A percentile compares a stretch with the other conserved stretches of the same genome.
These are phyloP conservation scores for Backusella mclennaniae DNA, from an alignment of 192 early-diverging fungal species.

Conservation along the genomic window DNA sequence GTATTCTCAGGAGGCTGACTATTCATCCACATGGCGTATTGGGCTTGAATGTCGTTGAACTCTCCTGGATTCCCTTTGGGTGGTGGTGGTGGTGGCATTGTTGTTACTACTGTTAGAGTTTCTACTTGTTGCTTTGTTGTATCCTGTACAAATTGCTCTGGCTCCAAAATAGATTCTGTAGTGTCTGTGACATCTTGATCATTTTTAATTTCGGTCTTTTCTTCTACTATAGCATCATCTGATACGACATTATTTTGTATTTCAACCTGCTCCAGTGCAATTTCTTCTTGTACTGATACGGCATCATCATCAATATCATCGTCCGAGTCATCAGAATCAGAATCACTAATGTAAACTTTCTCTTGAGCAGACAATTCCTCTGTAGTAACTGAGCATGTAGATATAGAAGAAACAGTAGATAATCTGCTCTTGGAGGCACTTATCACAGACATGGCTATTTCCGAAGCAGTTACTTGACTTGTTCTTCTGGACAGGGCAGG, in stretches of 20 bases:
- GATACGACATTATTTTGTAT: not conserved
- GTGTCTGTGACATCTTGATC: not conserved
- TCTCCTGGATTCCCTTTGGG: not conserved
- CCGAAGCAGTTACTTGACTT: not conserved
- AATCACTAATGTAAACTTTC: not conserved
- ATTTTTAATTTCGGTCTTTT: not conserved
- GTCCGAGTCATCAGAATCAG: not conserved
- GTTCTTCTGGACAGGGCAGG: not conserved
- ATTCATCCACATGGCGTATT: slow-evolving; percentile 28
- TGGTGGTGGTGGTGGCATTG: slow-evolving; percentile 1
- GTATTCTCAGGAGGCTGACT: slow-evolving; percentile 9
- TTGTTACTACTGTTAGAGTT: not conserved
- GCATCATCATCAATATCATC: not conserved
- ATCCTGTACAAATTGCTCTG: not conserved
- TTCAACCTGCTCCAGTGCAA: not conserved
- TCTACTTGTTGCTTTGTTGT: not conserved
- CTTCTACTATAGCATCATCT: not conserved
- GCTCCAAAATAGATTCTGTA: not conserved
- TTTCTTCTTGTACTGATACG: not conserved
- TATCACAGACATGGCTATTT: not conserved
- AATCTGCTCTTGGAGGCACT: not conserved
- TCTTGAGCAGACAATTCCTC: not conserved
- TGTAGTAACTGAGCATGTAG: slow-evolving; percentile 7
- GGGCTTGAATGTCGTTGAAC: slow-evolving; percentile 19
- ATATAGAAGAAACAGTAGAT: slow-evolving; percentile 16